A percentile compares a stretch with the other conserved stretches of the same genome.
Evolutionary conservation across 1,139 yeast species (phyloP).

Genomic region (Kodamaea arcana): DNA sequence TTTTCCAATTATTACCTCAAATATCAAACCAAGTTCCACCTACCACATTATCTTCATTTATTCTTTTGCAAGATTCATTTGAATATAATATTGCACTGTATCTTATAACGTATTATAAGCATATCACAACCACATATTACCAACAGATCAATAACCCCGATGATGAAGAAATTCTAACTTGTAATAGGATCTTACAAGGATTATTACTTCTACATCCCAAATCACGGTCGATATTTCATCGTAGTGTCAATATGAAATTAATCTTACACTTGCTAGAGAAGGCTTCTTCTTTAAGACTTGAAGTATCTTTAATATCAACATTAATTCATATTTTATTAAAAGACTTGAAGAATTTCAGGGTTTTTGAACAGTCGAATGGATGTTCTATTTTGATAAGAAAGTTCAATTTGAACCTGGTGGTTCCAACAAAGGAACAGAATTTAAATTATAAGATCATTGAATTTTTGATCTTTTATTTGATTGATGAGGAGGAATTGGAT

Average conservation of each 20-base stretch:
- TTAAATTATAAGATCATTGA: constrained; percentile 63
- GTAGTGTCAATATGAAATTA: constrained; percentile 28
- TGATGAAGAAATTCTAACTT: constrained; percentile 15
- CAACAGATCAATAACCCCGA: not conserved
- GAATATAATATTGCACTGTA: constrained; percentile 44
- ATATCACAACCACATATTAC: constrained; percentile 1
- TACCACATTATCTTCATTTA: constrained; percentile 32
- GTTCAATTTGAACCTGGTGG: constrained; percentile 18
- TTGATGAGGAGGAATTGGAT: constrained; percentile 52
- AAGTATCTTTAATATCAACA: constrained; percentile 50
- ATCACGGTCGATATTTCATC: constrained; percentile 46
- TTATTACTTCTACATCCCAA: constrained; percentile 56
- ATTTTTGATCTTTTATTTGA: constrained; percentile 64
- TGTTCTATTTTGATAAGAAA: constrained; percentile 48
- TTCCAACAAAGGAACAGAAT: constrained; percentile 23
- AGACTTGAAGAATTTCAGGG: constrained; percentile 52
- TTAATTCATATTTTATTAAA: constrained; percentile 60
- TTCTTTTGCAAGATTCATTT: constrained; percentile 49
- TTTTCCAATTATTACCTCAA: constrained; percentile 22
- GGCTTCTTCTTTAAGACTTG: constrained; percentile 18
- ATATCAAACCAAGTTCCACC: constrained; percentile 16
- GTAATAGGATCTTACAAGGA: constrained; percentile 56
- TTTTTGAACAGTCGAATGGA: constrained; percentile 60
- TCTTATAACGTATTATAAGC: constrained; percentile 26
- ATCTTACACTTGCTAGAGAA: constrained; percentile 24